Evolutionary conservation across 805 yeast species (phyloP).

Genomic region (Komagataella ulmi): DNA sequence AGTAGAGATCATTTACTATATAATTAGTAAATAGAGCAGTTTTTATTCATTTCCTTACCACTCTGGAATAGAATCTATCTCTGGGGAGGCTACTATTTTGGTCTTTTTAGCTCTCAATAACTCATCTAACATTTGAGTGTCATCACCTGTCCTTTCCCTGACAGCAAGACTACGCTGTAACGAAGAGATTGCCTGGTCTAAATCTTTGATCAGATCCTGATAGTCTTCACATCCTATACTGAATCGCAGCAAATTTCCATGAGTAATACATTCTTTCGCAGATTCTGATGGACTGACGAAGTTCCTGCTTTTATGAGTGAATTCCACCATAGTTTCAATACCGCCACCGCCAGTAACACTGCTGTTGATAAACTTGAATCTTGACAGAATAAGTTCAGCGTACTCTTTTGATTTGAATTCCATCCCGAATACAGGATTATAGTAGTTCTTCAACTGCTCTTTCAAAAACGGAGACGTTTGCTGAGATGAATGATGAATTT

Average conservation of each 20-base stretch:
- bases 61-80: background rate
- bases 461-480: slow-evolving; percentile 23
- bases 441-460: slow-evolving; percentile 26
- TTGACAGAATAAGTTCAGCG: slow-evolving; percentile 27
- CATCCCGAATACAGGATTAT: slow-evolving; percentile 35
- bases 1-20: slow-evolving; percentile 5
- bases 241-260: slow-evolving; percentile 24
- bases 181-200: slow-evolving; percentile 19
- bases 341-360: slow-evolving; percentile 29
- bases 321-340: slow-evolving; percentile 35
- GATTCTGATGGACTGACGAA: slow-evolving; percentile 8
- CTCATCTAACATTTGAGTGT: background rate
- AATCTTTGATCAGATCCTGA: slow-evolving; percentile 35
- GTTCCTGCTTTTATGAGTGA: slow-evolving; percentile 19
- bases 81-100: background rate
- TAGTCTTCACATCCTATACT: slow-evolving; percentile 42
- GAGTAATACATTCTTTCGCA: background rate
- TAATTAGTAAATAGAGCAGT: slow-evolving; percentile 1
- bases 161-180: background rate
- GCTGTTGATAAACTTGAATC: slow-evolving; percentile 36
- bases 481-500: slow-evolving; percentile 28
- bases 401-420: slow-evolving; percentile 19
- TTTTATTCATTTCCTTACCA: background rate
- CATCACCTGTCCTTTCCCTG: background rate
- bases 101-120: background rate